phyloP scores from a whole-genome alignment of 768 basidiomycete species.

The Boletus sp. region DNA sequence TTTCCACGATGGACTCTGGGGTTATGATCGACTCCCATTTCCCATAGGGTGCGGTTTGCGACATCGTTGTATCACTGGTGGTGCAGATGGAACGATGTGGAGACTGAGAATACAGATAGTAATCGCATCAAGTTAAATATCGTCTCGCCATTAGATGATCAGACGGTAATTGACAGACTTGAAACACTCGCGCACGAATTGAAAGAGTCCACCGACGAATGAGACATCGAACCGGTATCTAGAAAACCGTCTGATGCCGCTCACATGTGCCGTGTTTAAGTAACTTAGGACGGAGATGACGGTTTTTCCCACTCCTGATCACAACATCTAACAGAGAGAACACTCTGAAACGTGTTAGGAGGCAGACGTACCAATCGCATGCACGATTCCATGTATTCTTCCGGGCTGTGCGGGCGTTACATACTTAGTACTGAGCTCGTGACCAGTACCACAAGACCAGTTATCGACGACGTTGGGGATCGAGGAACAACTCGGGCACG shows the following conservation, averaged over 20 bases:
- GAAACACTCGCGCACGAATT: background rate
- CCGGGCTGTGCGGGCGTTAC: background rate
- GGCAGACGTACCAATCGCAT: background rate
- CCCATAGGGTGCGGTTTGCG: slow-evolving; percentile 49
- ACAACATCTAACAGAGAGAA: background rate
- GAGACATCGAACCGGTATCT: background rate
- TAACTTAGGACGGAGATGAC: background rate
- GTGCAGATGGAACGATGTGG: background rate
- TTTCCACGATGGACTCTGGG: slow-evolving; percentile 47
- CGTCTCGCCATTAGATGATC: background rate
- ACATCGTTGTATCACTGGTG: slow-evolving; percentile 5
- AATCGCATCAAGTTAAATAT: background rate
- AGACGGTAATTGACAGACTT: background rate
- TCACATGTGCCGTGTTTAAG: background rate
- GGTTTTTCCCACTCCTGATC: background rate
- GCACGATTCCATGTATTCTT: background rate
- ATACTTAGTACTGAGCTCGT: background rate
- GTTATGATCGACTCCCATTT: slow-evolving; percentile 60
- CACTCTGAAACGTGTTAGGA: background rate
- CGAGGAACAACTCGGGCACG: no score
- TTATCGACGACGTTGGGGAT: background rate
- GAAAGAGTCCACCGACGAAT: background rate
- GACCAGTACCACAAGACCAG: background rate
- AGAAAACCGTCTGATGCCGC: background rate
- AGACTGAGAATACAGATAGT: background rate